Percentiles rank a stretch among this genome's conserved stretches.
Conservation (phyloP, 2,329 filamentous ascomycete genomes). For the Endothia cerciana region DNA sequence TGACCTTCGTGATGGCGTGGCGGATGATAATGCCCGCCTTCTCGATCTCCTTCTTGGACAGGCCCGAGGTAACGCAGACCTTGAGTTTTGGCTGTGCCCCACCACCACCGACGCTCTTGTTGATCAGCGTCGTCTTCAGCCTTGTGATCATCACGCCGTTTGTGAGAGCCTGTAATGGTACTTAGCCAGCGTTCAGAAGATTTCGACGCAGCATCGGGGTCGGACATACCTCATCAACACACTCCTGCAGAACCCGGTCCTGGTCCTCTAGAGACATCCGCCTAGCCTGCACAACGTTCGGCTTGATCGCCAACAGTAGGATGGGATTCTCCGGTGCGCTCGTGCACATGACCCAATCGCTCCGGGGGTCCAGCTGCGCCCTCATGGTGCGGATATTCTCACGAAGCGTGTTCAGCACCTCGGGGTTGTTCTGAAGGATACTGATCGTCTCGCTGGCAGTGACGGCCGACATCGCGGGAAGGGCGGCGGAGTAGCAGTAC, state of each 20-base stretch:
- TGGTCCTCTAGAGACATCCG: constrained; percentile 75
- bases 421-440: constrained; percentile 83
- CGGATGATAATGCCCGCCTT: constrained; percentile 87
- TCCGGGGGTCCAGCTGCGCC: constrained; percentile 85
- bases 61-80: constrained; percentile 83
- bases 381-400: constrained; percentile 88
- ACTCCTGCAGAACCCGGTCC: constrained; percentile 82
- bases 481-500: constrained; percentile 93
- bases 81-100: constrained; percentile 82
- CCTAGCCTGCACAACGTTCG: constrained; percentile 75
- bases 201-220: constrained; percentile 9
- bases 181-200: constrained; percentile 24
- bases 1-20: constrained; percentile 91
- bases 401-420: constrained; percentile 75
- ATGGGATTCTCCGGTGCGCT: constrained; percentile 85
- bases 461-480: constrained; percentile 93
- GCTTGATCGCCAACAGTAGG: constrained; percentile 81
- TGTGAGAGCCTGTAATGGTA: constrained; percentile 65
- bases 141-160: constrained; percentile 91
- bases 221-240: constrained; percentile 86
- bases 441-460: constrained; percentile 90
- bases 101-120: constrained; percentile 65
- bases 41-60: constrained; percentile 94
- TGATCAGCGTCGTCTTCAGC: constrained; percentile 76
- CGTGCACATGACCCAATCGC: constrained; percentile 87